phyloP scores from a whole-genome alignment of 331 rosid species.

The Dryas integrifolia region DNA sequence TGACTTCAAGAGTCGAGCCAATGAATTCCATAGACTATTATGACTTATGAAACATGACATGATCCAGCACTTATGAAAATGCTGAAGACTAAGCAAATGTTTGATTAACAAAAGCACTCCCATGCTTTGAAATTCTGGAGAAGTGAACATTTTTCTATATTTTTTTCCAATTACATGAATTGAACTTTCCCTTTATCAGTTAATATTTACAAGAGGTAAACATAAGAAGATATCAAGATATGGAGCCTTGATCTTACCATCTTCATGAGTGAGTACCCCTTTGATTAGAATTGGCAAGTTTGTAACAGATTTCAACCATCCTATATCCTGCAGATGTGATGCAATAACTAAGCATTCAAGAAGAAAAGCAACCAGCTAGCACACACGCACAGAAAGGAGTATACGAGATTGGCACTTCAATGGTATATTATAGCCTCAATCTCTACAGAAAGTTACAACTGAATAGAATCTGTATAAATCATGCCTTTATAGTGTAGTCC shows the following conservation, averaged over 20 bases:
- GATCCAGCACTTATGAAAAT: background rate
- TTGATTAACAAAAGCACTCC: background rate
- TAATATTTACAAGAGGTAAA: background rate
- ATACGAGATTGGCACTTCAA: background rate
- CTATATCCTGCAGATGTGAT: constrained; percentile 42
- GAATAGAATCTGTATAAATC: background rate
- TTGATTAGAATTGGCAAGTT: constrained; percentile 61
- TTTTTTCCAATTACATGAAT: background rate
- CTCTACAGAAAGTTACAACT: background rate
- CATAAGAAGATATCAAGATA: background rate
- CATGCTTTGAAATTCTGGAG: background rate
- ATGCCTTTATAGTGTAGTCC: background rate
- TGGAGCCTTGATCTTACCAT: constrained; percentile 40
- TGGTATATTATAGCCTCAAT: background rate
- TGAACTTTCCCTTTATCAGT: background rate
- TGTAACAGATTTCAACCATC: constrained; percentile 58
- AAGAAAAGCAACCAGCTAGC: background rate
- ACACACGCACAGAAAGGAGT: background rate
- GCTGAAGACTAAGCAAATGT: too few relatives aligned
- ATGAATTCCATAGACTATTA: background rate
- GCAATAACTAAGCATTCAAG: constrained; percentile 2
- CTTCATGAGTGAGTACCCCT: constrained; percentile 65
- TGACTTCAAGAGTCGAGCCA: background rate
- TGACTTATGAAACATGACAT: background rate
- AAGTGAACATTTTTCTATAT: background rate